phyloP scores from a whole-genome alignment of 176 grass and related monocot species.

The Otatea glauca region DNA sequence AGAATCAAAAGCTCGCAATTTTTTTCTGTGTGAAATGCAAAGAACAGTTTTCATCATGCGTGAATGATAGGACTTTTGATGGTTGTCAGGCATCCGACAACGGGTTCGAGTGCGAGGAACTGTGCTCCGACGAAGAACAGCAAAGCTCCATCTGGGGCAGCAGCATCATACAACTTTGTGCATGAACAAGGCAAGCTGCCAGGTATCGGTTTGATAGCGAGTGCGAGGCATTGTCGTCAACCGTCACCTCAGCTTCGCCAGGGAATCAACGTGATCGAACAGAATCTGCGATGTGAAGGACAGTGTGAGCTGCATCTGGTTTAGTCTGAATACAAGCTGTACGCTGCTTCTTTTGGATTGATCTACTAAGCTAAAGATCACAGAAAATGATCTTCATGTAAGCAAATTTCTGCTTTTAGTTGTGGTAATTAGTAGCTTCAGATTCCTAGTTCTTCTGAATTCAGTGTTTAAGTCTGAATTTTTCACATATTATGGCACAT shows the following conservation, averaged over 20 bases:
- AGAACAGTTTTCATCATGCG: slow-evolving; percentile 38
- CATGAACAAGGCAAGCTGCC: slow-evolving; percentile 30
- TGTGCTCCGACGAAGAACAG: slow-evolving; percentile 40
- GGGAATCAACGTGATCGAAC: slow-evolving; percentile 48
- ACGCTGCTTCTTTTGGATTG: neutral
- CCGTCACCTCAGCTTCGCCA: neutral
- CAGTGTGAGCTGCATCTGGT: neutral
- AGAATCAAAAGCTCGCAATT: neutral
- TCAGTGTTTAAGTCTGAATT: neutral
- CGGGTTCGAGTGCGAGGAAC: neutral
- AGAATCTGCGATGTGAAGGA: slow-evolving; percentile 32
- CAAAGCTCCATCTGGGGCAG: slow-evolving; percentile 30
- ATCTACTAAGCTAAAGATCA: neutral
- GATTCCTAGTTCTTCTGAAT: neutral
- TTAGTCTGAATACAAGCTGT: neutral
- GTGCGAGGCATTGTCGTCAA: slow-evolving; percentile 23
- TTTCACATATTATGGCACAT: neutral
- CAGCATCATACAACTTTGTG: slow-evolving; percentile 34
- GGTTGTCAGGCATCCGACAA: slow-evolving; percentile 38
- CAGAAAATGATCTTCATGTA: neutral
- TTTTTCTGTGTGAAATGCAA: slow-evolving; percentile 25
- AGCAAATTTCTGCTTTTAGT: neutral
- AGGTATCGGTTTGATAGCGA: slow-evolving; percentile 15
- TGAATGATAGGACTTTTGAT: slow-evolving; percentile 43
- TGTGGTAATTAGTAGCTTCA: neutral